Percentiles rank a stretch among this genome's conserved stretches.
Conservation (phyloP, 2,329 filamentous ascomycete genomes). For the Xylariaceae sp. region DNA sequence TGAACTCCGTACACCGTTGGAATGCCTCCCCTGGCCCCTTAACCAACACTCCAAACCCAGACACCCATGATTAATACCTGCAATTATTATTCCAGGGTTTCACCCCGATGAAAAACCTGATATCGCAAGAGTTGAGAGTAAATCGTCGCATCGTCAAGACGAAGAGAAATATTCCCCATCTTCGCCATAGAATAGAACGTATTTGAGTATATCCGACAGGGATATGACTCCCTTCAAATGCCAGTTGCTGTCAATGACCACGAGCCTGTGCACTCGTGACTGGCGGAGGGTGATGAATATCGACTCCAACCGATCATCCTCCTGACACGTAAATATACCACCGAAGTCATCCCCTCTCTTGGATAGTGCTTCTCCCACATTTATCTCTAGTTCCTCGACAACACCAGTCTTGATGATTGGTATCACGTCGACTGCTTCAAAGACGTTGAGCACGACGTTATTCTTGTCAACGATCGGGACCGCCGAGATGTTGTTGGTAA, state of each 20-base stretch:
- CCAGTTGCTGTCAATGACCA: constrained; percentile 87
- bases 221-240: constrained; percentile 85
- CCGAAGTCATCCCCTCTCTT: constrained; percentile 87
- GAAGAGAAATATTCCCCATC: constrained; percentile 44
- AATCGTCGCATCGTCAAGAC: constrained; percentile 12
- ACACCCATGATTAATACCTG: constrained; percentile 16
- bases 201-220: constrained; percentile 92
- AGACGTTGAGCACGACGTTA: constrained; percentile 80
- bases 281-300: constrained; percentile 97
- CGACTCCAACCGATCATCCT: constrained; percentile 86
- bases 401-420: constrained; percentile 88
- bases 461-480: constrained; percentile 85
- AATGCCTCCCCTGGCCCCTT: constrained; percentile 18
- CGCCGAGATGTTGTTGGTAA: constrained; percentile 88
- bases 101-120: constrained; percentile 6
- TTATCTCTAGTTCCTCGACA: constrained; percentile 84
- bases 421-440: constrained; percentile 96
- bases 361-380: constrained; percentile 81
- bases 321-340: constrained; percentile 92
- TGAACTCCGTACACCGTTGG: constrained; percentile 34
- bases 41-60: constrained; percentile 2
- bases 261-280: constrained; percentile 85
- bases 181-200: constrained; percentile 78
- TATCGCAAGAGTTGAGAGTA: constrained; percentile 11
- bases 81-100: constrained; percentile 11